phyloP scores from a whole-genome alignment of 2,329 filamentous ascomycete genomes.

The Penicillium psychrosexuale region DNA sequence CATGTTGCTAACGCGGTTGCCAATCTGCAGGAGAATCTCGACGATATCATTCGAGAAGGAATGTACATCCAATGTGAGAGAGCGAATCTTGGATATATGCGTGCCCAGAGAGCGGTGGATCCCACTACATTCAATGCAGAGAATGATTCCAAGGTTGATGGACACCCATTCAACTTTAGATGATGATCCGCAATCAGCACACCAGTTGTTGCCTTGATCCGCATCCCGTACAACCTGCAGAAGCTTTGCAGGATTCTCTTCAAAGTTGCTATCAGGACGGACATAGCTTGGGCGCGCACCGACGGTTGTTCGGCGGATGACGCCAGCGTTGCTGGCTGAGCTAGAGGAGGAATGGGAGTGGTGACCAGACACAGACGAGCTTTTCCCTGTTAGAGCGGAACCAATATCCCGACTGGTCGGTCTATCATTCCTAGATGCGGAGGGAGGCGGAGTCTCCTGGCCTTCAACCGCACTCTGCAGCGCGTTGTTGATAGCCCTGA shows the following conservation, averaged over 20 bases:
- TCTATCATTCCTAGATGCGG: conserved; percentile 48
- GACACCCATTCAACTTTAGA: conserved; percentile 98
- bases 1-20: conserved; percentile 94
- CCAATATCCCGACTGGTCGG: conserved; percentile 81
- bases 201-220: conserved; percentile 89
- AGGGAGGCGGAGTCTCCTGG: conserved; percentile 54
- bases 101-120: conserved; percentile 95
- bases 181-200: conserved; percentile 88
- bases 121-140: conserved; percentile 97
- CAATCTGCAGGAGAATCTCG: conserved; percentile 84
- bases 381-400: conserved; percentile 89
- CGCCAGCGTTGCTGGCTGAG: conserved; percentile 56
- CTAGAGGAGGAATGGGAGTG: conserved; percentile 44
- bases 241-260: conserved; percentile 80
- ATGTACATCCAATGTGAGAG: conserved; percentile 88
- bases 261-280: conserved; percentile 67
- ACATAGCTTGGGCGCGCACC: conserved; percentile 76
- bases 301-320: conserved; percentile 83
- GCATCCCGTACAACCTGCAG: conserved; percentile 83
- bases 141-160: conserved; percentile 91
- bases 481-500: conserved; percentile 92
- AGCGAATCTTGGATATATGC: conserved; percentile 95
- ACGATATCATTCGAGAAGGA: conserved; percentile 97
- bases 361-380: conserved; percentile 59
- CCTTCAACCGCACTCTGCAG: conserved; percentile 93